phyloP scores from a whole-genome alignment of 2,329 filamentous ascomycete species.

The Fusarium mangiferae region DNA sequence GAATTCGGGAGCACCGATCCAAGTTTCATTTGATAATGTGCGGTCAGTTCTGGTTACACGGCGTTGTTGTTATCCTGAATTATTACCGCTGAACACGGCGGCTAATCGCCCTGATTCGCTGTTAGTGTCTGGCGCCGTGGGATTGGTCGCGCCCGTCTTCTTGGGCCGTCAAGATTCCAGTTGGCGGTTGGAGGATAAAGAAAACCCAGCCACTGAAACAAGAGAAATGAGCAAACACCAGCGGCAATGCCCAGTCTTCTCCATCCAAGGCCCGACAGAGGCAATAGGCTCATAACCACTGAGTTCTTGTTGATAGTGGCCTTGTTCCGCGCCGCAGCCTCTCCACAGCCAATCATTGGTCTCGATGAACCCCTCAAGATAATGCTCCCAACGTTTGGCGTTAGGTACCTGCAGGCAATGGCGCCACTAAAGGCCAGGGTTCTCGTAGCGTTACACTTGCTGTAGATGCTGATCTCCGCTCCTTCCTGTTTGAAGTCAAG shows the following conservation, averaged over 20 bases:
- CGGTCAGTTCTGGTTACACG: background rate
- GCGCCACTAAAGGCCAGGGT: conserved; percentile 27
- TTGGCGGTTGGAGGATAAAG: conserved; percentile 39
- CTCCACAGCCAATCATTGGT: conserved; percentile 14
- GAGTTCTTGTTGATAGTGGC: conserved; percentile 3
- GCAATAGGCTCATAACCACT: conserved; percentile 14
- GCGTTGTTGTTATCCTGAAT: conserved; percentile 13
- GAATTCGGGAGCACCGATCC: conserved; percentile 21
- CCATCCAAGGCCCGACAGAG: background rate
- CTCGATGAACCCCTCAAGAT: conserved; percentile 7
- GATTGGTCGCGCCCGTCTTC: conserved; percentile 37
- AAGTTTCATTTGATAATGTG: conserved; percentile 10
- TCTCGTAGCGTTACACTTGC: conserved; percentile 8
- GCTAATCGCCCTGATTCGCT: conserved; percentile 24
- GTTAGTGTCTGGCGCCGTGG: conserved; percentile 5
- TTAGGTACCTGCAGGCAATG: conserved; percentile 38
- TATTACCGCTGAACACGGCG: conserved; percentile 31
- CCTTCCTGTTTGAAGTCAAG: conserved; percentile 34
- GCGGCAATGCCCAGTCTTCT: conserved; percentile 20
- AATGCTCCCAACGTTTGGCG: conserved; percentile 27
- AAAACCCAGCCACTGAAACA: conserved; percentile 29
- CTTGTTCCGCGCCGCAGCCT: background rate
- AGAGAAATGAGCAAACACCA: background rate
- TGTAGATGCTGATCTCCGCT: conserved; percentile 26
- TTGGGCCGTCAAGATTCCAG: conserved; percentile 19